Base-by-base conservation (phyloP, 139 green algal species). In the Eudorina sp. region DNA sequence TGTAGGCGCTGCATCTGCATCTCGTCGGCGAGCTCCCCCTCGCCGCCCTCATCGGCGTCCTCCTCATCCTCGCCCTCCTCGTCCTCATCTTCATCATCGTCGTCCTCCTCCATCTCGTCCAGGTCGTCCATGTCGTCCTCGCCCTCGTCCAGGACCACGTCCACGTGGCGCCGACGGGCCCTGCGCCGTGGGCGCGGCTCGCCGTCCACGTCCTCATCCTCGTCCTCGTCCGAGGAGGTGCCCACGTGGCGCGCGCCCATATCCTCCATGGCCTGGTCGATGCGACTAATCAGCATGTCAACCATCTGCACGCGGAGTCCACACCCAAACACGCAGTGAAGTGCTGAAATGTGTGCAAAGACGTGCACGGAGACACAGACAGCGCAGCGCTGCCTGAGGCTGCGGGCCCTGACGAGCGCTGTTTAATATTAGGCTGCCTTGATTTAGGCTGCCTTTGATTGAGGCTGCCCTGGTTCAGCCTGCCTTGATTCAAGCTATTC, bases 1-100 rank as follows among this genome's bases (percentile, higher is more conserved):
- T 90, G 69, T 36, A 88, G 83, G 11, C 68, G 83, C 83, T 82
- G 88, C 80, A 91, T 86, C 73, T 82, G 80, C 73, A 89, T 48
- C 53, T 76, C 81, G 34, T 83, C 70, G 5, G 74, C 82, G 62
- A 91, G 73, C 64, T 84, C 88, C n/a, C 60, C 89, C 36, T 88
- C 89, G 19, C 48, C 66, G 29, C 53, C 84, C 40, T 85, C 89
- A 5, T 41, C 80, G 19, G 76, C 90, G 7, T 88, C 86, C 36
- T 90, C 90, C 23, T 90, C 90, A 31, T 83, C 76, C 31, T 74
- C 64, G 48, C 78, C 81, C 45, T 55, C 81, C 60, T 87, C 80
- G 2, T 77, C 80, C 36, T 87, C 81, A n/a, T 87, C 86, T 3
- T 92, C 84, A 11, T 89, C 70, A 11, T 89, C 70, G 14, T 83